These are phyloP conservation scores for Calocybe indica DNA, from an alignment of 768 basidiomycete genomes.

Conservation along the genomic window DNA sequence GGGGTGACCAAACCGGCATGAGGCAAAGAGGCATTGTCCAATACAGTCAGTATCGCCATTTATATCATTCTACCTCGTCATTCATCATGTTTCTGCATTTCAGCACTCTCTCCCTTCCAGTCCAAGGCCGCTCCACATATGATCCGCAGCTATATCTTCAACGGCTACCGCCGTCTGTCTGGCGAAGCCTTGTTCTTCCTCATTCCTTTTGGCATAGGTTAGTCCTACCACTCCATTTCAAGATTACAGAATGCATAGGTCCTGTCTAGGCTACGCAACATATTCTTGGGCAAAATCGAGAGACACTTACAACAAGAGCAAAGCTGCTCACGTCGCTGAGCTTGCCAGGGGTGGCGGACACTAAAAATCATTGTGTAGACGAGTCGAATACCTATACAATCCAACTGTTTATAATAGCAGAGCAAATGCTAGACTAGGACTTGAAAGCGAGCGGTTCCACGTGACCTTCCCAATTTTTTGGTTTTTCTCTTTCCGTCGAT, in stretches of 20 bases:
- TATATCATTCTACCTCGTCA: not conserved
- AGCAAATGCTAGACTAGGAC: too few species aligned
- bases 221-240: slow-evolving; percentile 22
- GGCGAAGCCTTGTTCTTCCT: slow-evolving; percentile 74
- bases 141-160: slow-evolving; percentile 75
- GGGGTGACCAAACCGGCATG: slow-evolving; percentile 69
- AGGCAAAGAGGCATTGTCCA: slow-evolving; percentile 68
- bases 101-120: slow-evolving; percentile 82
- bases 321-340: slow-evolving; percentile 66
- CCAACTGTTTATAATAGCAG: too few species aligned
- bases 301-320: slow-evolving; percentile 67
- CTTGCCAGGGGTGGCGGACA: too few species aligned
- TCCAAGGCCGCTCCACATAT: slow-evolving; percentile 68
- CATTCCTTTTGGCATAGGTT: slow-evolving; percentile 73
- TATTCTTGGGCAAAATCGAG: slow-evolving; percentile 77
- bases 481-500: too few species aligned
- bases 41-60: slow-evolving; percentile 61
- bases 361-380: too few species aligned
- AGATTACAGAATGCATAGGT: slow-evolving; percentile 2
- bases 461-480: too few species aligned
- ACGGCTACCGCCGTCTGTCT: slow-evolving; percentile 75
- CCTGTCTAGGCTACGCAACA: slow-evolving; percentile 57
- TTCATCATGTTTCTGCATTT: not conserved
- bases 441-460: too few species aligned
- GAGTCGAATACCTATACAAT: too few species aligned